These are phyloP conservation scores for Boletus rufocinnamomeus DNA, from an alignment of 768 basidiomycete species.

Conservation along the genomic window DNA sequence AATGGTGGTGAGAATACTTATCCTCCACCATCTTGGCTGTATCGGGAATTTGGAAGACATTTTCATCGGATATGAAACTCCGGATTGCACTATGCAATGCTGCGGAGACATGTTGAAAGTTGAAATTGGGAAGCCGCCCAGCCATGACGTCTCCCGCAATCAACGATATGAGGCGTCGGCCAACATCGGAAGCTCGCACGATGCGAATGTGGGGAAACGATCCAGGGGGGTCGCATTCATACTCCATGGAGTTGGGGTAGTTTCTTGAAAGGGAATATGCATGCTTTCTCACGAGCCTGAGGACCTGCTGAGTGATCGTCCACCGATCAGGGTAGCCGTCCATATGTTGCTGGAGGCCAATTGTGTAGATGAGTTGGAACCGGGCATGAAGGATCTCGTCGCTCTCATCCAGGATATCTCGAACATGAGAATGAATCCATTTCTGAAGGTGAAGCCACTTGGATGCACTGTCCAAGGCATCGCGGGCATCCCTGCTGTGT, in stretches of 20 bases:
- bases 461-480: not conserved
- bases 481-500: not conserved
- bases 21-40: slow-evolving; percentile 7
- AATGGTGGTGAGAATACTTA: not conserved
- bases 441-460: slow-evolving; percentile 17
- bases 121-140: slow-evolving; percentile 11
- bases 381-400: slow-evolving; percentile 28
- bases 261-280: not conserved
- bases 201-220: slow-evolving; percentile 15
- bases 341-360: slow-evolving; percentile 23
- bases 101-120: slow-evolving; percentile 4
- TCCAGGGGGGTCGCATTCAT: not conserved
- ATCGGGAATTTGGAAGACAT: not conserved
- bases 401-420: slow-evolving; percentile 26
- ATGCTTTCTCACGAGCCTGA: slow-evolving; percentile 16
- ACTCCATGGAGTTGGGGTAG: slow-evolving; percentile 3
- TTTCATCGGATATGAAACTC: slow-evolving; percentile 14
- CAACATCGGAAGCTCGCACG: not conserved
- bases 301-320: slow-evolving; percentile 30
- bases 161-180: not conserved
- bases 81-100: not conserved
- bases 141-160: slow-evolving; percentile 9
- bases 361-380: slow-evolving; percentile 21
- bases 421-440: slow-evolving; percentile 17
- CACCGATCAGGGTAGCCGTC: slow-evolving; percentile 33